Evolutionary conservation across 352 stramenopile species (phyloP), one percentile per base, ranked within the genome.

Genomic region (Pythium phragmitis): DNA sequence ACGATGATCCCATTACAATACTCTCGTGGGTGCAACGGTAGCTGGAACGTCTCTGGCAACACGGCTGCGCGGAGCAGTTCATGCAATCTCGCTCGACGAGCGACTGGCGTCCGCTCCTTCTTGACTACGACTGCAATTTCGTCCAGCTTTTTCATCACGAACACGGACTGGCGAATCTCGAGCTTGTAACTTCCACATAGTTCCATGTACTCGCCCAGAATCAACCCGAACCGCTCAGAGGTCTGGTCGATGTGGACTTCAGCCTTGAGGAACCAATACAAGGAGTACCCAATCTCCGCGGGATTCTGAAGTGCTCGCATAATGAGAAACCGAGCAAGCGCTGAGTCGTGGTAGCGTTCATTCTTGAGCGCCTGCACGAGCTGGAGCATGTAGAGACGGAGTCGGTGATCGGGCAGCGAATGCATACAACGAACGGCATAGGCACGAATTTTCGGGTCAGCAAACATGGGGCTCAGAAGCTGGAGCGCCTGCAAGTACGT

Each of bases 391-490:
- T 93, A 97, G 19, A 96, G 64, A n/a, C 82, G 74, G 12, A 98
- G 73, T 1, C 95, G 85, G 42, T 97, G 79, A 57, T 98, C 92
- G 0, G 82, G 76, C 1, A 98, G 60, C 2, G 75, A 76, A 47
- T 97, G 82, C 60, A 98, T 88, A 61, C 85, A 96, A 3, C 89
- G 85, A 45, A 98, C 92, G 17, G 92, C 92, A 56, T 96, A 96
- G 1, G 92, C 91, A n/a, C 92, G 85, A 9, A 98, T 88, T 72
- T 97, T 96, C 1, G 92, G 92, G 59, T 98, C 92, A 14, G 90
- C 79, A 59, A 91, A 96, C 14, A 88, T 67, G 12, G 78, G 76
- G 58, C 86, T 95, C 1, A 98, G 69, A 21, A 98, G 68, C 63
- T 97, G 90, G 16, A 98, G 80, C 2, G 91, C 90, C 60, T 94